Evolutionary conservation across 345 rosid species (phyloP).

Genomic region (Gossypioides kirkii): DNA sequence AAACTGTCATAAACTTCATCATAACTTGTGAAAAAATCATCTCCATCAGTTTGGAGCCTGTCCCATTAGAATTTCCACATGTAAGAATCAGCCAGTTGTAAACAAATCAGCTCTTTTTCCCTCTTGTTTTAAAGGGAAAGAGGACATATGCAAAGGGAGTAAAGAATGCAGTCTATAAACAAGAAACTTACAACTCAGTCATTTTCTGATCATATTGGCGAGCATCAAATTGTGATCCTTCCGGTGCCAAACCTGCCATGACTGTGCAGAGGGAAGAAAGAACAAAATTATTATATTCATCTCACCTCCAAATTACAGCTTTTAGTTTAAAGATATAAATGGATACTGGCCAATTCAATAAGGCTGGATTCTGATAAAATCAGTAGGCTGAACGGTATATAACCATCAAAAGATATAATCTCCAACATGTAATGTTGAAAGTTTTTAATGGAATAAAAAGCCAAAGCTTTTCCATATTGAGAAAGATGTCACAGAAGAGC

Average conservation of each 20-base stretch:
- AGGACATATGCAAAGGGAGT: neutral
- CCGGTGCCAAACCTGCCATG: slow-evolving; percentile 73
- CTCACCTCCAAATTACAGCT: neutral
- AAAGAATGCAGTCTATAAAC: neutral
- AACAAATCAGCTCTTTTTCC: neutral
- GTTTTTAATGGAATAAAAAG: neutral
- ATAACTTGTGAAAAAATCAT: slow-evolving; percentile 68
- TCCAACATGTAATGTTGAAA: neutral
- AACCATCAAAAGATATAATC: neutral
- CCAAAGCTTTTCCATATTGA: neutral
- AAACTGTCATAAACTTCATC: slow-evolving; percentile 83
- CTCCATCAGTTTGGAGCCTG: slow-evolving; percentile 51
- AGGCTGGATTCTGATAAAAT: neutral
- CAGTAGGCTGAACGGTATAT: neutral
- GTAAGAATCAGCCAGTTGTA: neutral
- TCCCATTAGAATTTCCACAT: slow-evolving; percentile 1
- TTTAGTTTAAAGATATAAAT: neutral
- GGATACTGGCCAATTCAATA: neutral
- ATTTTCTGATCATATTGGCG: slow-evolving; percentile 66
- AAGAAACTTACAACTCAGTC: slow-evolving; percentile 66
- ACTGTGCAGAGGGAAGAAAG: slow-evolving; percentile 24
- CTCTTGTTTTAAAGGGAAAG: neutral
- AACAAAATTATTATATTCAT: neutral
- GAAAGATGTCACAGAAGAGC: slow-evolving; percentile 43
- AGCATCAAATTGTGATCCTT: slow-evolving; percentile 72